Conservation (phyloP, 352 stramenopile genomes). For the Phytopythium oedochilum region DNA sequence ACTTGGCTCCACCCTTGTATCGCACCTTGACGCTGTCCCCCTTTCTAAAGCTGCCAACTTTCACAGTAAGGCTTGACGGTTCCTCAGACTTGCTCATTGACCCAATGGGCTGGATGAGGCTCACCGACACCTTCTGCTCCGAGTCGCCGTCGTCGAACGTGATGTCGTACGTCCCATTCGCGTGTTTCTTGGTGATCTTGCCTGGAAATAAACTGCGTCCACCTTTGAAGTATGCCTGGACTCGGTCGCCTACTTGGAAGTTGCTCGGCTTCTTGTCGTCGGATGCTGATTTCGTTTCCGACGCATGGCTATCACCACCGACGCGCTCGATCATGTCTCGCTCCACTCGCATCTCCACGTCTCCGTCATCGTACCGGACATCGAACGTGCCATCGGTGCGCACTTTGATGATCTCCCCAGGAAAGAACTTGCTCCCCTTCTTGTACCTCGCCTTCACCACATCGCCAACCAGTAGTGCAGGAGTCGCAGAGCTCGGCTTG, state of each 20-base stretch:
- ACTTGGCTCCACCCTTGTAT: slow-evolving; percentile 36
- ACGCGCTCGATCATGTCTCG: slow-evolving; percentile 25
- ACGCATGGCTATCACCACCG: neutral
- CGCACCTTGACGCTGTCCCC: slow-evolving; percentile 38
- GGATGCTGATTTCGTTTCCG: neutral
- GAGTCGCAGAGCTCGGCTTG: neutral
- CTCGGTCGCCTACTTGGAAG: slow-evolving; percentile 17
- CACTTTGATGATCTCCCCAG: slow-evolving; percentile 19
- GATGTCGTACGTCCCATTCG: slow-evolving; percentile 50
- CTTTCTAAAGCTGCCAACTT: slow-evolving; percentile 13
- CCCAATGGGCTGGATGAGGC: slow-evolving; percentile 7
- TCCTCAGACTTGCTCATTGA: slow-evolving; percentile 20
- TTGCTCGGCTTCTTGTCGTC: neutral
- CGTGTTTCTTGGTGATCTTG: slow-evolving; percentile 49
- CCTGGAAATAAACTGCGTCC: slow-evolving; percentile 46
- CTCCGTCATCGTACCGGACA: slow-evolving; percentile 56
- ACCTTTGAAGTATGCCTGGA: slow-evolving; percentile 33
- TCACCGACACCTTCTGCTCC: slow-evolving; percentile 24
- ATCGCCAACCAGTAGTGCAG: slow-evolving; percentile 9
- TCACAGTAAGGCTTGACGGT: slow-evolving; percentile 4
- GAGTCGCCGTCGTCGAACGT: slow-evolving; percentile 44
- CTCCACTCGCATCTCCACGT: slow-evolving; percentile 31
- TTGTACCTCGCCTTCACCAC: slow-evolving; percentile 34
- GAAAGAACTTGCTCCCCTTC: slow-evolving; percentile 33
- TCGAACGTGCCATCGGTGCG: slow-evolving; percentile 54